Evolutionary conservation across 192 early-diverging fungal species (phyloP), one percentile per base, ranked within the genome.

Genomic region (Entomortierella beljakovae): DNA sequence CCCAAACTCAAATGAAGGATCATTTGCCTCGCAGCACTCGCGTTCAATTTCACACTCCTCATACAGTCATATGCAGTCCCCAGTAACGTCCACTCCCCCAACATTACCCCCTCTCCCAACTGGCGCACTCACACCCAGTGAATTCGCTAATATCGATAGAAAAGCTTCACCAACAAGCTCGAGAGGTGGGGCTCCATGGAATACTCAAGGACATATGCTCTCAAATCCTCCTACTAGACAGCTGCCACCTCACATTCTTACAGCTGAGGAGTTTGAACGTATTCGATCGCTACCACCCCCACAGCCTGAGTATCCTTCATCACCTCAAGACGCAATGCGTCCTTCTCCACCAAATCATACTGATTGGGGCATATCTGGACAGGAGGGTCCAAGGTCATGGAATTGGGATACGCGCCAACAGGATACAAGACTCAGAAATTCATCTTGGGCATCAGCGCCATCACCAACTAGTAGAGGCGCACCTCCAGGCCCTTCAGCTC

Each of bases 31-130:
- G 2, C 71, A 58, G 35, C 75, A 79, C 20, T 10, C 42, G 7
- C 75, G 75, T 5, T 70, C 75, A 5, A 70, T 48, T 25, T 70
- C 75, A 2, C 75, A 79, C 6, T 79, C 75, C 0, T 53, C 71
- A 18, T 74, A 54, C 35, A 55, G 28, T 31, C 63, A 73, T 22
- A 57, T 57, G 4, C 71, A 54, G 25, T 38, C 59, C 7, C 35
- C 68, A 11, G 23, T 20, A 1, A 10, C 68, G 9, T 3, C 42
- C 29, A 25, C 49, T 20, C 9, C 61, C 18, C 0, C 57, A 10
- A 8, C 33, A 2, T 29, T 42, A 1, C 50, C 71, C 25, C 33
- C 61, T 35, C 48, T 29, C 3, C 6, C 61, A 23, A 33, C 46
- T 11, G 48, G 35, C 25, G n/a, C 61, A n/a, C 25, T 29, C 29